Percentiles rank a stretch among this genome's conserved stretches.
phyloP scores from a whole-genome alignment of 1,284 basidiomycete species.

The Schizophyllum commune region DNA sequence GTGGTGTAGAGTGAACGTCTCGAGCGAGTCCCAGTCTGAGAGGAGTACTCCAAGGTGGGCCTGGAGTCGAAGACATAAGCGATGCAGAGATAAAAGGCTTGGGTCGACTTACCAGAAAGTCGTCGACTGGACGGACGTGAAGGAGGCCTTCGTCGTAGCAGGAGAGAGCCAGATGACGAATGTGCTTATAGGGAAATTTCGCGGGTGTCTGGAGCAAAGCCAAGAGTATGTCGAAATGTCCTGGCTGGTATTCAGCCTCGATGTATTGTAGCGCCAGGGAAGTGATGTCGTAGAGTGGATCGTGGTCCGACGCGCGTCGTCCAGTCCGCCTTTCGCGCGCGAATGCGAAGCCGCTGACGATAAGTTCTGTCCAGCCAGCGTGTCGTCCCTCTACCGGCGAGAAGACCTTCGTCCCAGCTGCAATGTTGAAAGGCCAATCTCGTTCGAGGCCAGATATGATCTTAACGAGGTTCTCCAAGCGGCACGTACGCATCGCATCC shows the following conservation, averaged over 20 bases:
- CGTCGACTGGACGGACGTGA: too few species aligned
- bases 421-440: neutral
- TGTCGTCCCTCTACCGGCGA: neutral
- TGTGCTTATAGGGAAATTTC: neutral
- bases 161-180: neutral
- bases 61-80: neutral
- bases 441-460: neutral
- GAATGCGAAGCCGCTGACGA: neutral
- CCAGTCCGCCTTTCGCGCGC: neutral
- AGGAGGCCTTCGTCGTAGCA: neutral
- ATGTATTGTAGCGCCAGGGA: neutral
- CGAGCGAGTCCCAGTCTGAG: neutral
- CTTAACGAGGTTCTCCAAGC: neutral
- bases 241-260: neutral
- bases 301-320: neutral
- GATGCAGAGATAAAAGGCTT: neutral
- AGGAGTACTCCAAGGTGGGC: neutral
- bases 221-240: neutral
- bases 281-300: neutral
- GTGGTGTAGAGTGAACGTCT: neutral
- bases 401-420: neutral
- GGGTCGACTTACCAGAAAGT: too few species aligned
- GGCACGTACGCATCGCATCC: neutral
- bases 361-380: neutral
- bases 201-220: neutral